Conservation (phyloP, 1,284 basidiomycete species). For the Porphyrellus sp. region DNA sequence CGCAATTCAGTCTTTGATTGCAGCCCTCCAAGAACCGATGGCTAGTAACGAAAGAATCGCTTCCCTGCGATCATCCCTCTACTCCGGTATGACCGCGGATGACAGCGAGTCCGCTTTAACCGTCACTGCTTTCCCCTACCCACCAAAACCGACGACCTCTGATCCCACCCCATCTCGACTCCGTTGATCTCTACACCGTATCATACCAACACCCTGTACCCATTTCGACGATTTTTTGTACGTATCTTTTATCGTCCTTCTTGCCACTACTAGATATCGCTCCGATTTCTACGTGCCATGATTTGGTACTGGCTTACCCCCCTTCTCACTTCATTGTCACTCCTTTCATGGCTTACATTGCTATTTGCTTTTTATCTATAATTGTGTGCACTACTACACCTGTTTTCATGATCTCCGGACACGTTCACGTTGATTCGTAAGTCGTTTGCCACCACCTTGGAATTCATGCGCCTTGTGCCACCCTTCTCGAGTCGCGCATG, state of each 20-base stretch:
- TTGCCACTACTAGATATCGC: conserved; percentile 8
- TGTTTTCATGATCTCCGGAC: conserved; percentile 4
- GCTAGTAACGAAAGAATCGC: conserved; percentile 43
- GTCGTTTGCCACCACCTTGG: neutral
- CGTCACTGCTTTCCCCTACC: conserved; percentile 31
- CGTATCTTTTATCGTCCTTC: conserved; percentile 6
- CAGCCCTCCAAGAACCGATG: conserved; percentile 51
- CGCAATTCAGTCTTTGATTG: conserved; percentile 55
- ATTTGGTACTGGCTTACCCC: conserved; percentile 20
- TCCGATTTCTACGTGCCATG: conserved; percentile 16
- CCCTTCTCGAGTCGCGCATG: neutral
- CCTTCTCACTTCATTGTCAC: conserved; percentile 9
- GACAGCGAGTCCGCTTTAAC: conserved; percentile 29
- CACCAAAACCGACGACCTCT: conserved; percentile 21
- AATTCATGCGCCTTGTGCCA: neutral
- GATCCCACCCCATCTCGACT: neutral
- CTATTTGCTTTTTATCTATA: conserved; percentile 7
- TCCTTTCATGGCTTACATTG: conserved; percentile 21
- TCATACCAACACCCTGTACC: conserved; percentile 11
- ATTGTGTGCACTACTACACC: conserved; percentile 15
- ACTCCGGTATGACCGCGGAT: conserved; percentile 27
- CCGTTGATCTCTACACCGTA: neutral
- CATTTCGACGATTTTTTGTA: conserved; percentile 13
- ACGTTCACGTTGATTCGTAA: neutral
- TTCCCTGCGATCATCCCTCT: conserved; percentile 46